These are phyloP conservation scores for Ilyonectria destructans DNA, from an alignment of 2,329 filamentous ascomycete genomes.

Conservation along the genomic window DNA sequence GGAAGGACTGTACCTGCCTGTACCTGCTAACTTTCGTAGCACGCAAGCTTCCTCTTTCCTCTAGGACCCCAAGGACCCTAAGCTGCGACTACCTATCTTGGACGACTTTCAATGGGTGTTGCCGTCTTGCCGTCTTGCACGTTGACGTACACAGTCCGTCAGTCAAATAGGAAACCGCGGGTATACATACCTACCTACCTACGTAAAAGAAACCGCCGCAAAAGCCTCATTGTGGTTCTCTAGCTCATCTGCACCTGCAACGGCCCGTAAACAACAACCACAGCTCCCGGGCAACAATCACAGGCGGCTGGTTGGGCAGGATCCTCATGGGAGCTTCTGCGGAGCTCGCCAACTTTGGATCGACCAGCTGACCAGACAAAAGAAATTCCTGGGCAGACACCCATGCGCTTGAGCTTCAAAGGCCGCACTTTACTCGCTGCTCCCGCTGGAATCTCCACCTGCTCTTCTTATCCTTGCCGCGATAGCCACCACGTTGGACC, in stretches of 20 bases:
- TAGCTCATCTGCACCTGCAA: constrained; percentile 9
- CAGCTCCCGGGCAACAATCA: constrained; percentile 23
- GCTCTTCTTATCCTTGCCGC: constrained; percentile 36
- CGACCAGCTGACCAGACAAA: constrained; percentile 47
- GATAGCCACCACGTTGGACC: constrained; percentile 36
- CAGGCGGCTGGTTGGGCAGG: constrained; percentile 33
- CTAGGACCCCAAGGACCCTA: background rate
- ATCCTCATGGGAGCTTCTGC: constrained; percentile 32
- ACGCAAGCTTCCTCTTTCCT: constrained; percentile 18
- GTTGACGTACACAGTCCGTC: background rate
- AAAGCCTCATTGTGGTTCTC: background rate
- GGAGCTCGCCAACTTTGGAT: constrained; percentile 43
- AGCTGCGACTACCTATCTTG: background rate
- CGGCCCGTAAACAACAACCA: constrained; percentile 11
- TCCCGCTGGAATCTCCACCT: constrained; percentile 24
- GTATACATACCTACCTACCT: background rate
- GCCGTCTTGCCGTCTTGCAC: background rate
- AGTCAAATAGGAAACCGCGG: background rate
- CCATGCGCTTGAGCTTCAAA: constrained; percentile 24
- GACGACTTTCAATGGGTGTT: background rate
- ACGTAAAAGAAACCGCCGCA: background rate
- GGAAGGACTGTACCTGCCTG: constrained; percentile 12
- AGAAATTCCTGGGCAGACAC: constrained; percentile 29
- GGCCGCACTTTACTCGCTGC: constrained; percentile 33
- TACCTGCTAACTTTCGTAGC: too few species aligned